Evolutionary conservation across 2,329 filamentous ascomycete genomes (phyloP), one percentile per base, ranked within the genome.

Genomic region (Lecanoromycetidae sp.): DNA sequence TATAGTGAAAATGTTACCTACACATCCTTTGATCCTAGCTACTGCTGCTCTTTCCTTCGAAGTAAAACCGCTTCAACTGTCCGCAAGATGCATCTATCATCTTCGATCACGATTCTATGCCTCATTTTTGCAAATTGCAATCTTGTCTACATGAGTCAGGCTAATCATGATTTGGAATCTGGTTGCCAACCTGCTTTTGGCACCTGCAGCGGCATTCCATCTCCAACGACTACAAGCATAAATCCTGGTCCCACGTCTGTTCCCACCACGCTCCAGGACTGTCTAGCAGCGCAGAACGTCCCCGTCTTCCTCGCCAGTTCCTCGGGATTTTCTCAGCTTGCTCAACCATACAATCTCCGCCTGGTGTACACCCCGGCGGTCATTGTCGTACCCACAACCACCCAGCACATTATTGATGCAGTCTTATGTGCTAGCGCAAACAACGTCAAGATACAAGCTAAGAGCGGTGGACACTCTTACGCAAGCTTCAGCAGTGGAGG

Each of bases 401-500:
- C 46, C 23, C 49, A 51, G 20, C 39, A 54, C 30, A 42, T 55
- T 13, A 51, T 68, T 5, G 61, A 59, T 3, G 66, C 72, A 3
- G 64, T 77, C 12, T 58, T 59, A 34, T 76, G 71, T 48, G 72
- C 70, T 1, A 56, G 57, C 1, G 54, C 64, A 20, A 51, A 59
- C 35, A 59, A 60, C 9, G 58, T 72, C 22, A 70, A 72, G 39
- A 69, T 77, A 2, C 71, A 72, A 35, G 63, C 72, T 3, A 69
- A 68, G 50, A 65, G 67, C 30, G 74, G 74, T 10, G 74, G 74
- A 0, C 74, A 77, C 55, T 71, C 67, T 33, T 77, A 74, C 57
- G 74, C 43, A 26, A 27, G 38, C 19, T 45, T 43, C 27, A 64
- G 63, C 58, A 6, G 57, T 3, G 63, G 64, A 27, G 64, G 63